Base-by-base conservation (phyloP, 2,329 filamentous ascomycete genomes). In the Pseudogymnoascus sp. region DNA sequence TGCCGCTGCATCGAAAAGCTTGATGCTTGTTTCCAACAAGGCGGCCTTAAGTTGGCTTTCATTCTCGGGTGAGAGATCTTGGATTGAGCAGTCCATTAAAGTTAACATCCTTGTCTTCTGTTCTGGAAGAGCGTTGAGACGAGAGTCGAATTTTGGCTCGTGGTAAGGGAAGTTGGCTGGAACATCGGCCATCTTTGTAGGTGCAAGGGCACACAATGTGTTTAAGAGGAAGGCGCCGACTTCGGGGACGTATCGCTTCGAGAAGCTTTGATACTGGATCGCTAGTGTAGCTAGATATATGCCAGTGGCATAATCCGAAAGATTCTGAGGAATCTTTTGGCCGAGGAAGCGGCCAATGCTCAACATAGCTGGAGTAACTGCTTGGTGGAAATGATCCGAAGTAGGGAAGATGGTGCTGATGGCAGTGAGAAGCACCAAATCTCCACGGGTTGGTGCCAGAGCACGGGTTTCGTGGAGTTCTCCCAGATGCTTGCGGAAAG, bases 331-430 rank as follows among this genome's bases (percentile, higher is more conserved):
- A 0, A 88, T 81, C 63, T 87, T 91, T 69, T 96, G 86, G 1
- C 89, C 91, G 25, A 99, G 82, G 75, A 90, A 97, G 62, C 91
- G 86, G 11, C 84, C 84, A 75, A 97, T 90, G n/a, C 88, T 84
- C 4, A 97, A 84, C 76, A 91, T 89, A 0, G 93, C 89, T 1
- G 95, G 95, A 1, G 95, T 99, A 42, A 91, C 89, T 37, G 97
- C 91, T 69, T 95, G 89, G 71, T 99, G 95, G 76, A 97, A 99
- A 76, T 97, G 93, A 75, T 99, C 95, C 0, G 93, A 97, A 0
- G 95, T 96, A 3, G 95, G 93, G 71, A 96, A 99, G 62, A 96
- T 89, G 1, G 86, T 87, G 42, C 88, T 86, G 65, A 97, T 85
- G 0, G 91, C 92, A 0, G 91, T 93, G 37, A 99, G 78, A n/a